phyloP scores from a whole-genome alignment of 2,329 filamentous ascomycete genomes.

The Plectosphaerella cucumerina region DNA sequence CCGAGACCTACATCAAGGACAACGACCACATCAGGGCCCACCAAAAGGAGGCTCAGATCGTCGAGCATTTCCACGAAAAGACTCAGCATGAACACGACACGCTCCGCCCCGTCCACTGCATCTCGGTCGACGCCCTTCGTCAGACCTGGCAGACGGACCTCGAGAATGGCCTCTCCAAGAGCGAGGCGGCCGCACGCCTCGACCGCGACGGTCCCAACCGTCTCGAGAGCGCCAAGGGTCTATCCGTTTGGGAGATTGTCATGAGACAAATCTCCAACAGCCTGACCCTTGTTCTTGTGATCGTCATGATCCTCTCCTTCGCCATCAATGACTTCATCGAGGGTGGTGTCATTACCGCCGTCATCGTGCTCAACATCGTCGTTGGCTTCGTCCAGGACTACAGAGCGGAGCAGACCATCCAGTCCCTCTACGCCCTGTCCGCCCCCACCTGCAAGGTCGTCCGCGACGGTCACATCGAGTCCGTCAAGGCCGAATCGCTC shows the following conservation, averaged over 20 bases:
- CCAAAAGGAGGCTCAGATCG: slow-evolving; percentile 4
- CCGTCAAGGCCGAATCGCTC: slow-evolving; percentile 51
- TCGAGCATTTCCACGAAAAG: background rate
- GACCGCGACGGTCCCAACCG: slow-evolving; percentile 64
- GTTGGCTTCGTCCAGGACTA: slow-evolving; percentile 60
- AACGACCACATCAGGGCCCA: slow-evolving; percentile 8
- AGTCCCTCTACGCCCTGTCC: slow-evolving; percentile 54
- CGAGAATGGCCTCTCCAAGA: slow-evolving; percentile 56
- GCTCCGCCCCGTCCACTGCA: slow-evolving; percentile 18
- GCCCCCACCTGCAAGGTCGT: slow-evolving; percentile 57
- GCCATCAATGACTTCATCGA: slow-evolving; percentile 62
- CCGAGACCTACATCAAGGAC: slow-evolving; percentile 2
- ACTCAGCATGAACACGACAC: slow-evolving; percentile 4
- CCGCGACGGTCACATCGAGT: slow-evolving; percentile 46
- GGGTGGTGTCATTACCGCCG: slow-evolving; percentile 58
- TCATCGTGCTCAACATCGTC: slow-evolving; percentile 64
- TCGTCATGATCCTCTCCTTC: slow-evolving; percentile 68
- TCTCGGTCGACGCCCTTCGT: slow-evolving; percentile 20
- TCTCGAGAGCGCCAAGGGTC: slow-evolving; percentile 66
- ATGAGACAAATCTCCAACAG: slow-evolving; percentile 74
- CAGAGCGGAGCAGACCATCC: slow-evolving; percentile 58
- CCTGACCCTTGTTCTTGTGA: slow-evolving; percentile 69
- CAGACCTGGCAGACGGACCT: slow-evolving; percentile 35
- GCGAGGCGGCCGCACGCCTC: slow-evolving; percentile 63
- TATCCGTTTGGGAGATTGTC: slow-evolving; percentile 72